A percentile compares a stretch with the other conserved stretches of the same genome.
These are phyloP conservation scores for Geoglossum glabrum DNA, from an alignment of 495 filamentous ascomycete species.

Conservation along the genomic window DNA sequence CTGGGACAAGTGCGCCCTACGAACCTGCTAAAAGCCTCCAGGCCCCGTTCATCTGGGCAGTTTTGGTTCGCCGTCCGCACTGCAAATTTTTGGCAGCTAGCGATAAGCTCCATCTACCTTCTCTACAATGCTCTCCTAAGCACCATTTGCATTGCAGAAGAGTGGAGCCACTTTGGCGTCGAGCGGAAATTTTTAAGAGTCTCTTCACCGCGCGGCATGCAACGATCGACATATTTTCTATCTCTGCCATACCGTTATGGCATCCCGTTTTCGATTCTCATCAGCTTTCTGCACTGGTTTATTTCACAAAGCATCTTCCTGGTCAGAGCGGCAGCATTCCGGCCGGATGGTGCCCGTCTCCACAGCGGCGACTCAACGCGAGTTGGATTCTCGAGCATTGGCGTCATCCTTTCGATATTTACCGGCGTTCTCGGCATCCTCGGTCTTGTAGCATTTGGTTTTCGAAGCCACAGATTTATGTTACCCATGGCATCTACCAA, in stretches of 20 bases:
- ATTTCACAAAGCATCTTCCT: constrained; percentile 24
- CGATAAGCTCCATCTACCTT: constrained; percentile 24
- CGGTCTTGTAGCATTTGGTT: constrained; percentile 8
- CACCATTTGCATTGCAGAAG: constrained; percentile 13
- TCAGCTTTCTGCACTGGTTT: constrained; percentile 22
- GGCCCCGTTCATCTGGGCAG: too few relatives aligned
- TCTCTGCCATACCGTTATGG: constrained; percentile 25
- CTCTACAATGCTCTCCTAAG: constrained; percentile 21
- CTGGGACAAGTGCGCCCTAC: too few relatives aligned
- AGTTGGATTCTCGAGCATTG: constrained; percentile 14
- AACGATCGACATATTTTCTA: constrained; percentile 25
- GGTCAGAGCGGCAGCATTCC: constrained; percentile 9
- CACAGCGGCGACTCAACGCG: constrained; percentile 5
- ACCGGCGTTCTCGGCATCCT: constrained; percentile 15
- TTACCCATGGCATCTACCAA: constrained; percentile 24
- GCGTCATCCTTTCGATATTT: constrained; percentile 16
- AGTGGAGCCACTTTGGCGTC: constrained; percentile 15
- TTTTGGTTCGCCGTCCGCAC: too few relatives aligned
- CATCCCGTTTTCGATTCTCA: constrained; percentile 18
- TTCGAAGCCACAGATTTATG: constrained; percentile 12
- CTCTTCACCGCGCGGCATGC: constrained; percentile 20
- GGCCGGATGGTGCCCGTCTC: constrained; percentile 2
- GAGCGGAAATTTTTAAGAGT: constrained; percentile 24
- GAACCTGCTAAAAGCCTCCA: too few relatives aligned
- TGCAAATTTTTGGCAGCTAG: constrained; percentile 24